Conservation (phyloP, 148 eudicot species). For the Camellia lanceoleosa region DNA sequence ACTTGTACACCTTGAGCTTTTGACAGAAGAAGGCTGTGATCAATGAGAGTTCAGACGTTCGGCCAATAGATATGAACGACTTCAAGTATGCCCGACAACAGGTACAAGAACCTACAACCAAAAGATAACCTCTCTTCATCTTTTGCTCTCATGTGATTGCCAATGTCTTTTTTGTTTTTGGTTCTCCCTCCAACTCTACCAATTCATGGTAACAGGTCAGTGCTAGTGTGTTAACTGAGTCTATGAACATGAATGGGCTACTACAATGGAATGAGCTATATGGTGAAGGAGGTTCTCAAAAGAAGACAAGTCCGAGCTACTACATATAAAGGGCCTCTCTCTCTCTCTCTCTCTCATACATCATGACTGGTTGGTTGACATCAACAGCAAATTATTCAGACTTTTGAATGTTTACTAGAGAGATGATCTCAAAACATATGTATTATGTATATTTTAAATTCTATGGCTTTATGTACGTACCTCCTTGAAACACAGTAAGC, state of each 20-base stretch:
- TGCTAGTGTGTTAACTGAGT: conserved; percentile 43
- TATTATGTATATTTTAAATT: no score
- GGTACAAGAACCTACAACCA: neutral
- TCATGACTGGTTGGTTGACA: no score
- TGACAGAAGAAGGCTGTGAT: conserved; percentile 52
- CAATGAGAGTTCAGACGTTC: neutral
- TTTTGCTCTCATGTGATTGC: neutral
- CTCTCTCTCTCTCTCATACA: no score
- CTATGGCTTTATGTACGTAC: no score
- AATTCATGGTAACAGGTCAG: conserved; percentile 24
- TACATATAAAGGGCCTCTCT: conserved; percentile 50
- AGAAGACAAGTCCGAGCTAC: conserved; percentile 65
- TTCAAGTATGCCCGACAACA: conserved; percentile 10
- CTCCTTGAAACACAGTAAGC: no score
- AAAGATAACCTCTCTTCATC: neutral
- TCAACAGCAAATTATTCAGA: no score
- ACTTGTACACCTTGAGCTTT: conserved; percentile 17
- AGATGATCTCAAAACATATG: no score
- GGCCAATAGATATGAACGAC: conserved; percentile 8
- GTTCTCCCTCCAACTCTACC: neutral
- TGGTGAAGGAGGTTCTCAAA: conserved; percentile 82
- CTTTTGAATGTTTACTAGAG: no score
- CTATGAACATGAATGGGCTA: conserved; percentile 74
- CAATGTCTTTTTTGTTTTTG: no score
- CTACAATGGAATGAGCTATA: conserved; percentile 83